These are phyloP conservation scores for Kluyveromyces siamensis DNA, from an alignment of 805 yeast genomes.

Conservation along the genomic window DNA sequence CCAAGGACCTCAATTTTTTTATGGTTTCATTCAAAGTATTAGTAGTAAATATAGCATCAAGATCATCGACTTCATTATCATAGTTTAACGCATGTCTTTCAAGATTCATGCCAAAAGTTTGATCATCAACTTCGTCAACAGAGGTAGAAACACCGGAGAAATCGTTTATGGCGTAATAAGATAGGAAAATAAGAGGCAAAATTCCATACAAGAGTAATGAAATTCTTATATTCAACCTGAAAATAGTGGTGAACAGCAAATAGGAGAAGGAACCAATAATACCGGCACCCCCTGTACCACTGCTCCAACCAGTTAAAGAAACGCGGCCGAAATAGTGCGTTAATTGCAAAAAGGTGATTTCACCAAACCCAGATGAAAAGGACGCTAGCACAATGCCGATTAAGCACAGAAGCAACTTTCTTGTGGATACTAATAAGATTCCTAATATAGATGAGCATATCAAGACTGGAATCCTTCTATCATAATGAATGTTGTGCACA, in stretches of 20 bases:
- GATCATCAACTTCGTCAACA: constrained; percentile 6
- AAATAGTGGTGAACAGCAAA: constrained; percentile 61
- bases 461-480: constrained; percentile 41
- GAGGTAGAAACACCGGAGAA: neutral
- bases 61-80: neutral
- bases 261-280: constrained; percentile 69
- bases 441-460: constrained; percentile 59
- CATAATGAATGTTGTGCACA: constrained; percentile 57
- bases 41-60: constrained; percentile 2
- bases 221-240: constrained; percentile 43
- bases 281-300: constrained; percentile 97
- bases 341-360: constrained; percentile 75
- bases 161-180: constrained; percentile 25
- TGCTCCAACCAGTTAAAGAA: constrained; percentile 80
- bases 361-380: constrained; percentile 82
- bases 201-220: constrained; percentile 51
- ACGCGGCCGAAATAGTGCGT: constrained; percentile 61
- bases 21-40: constrained; percentile 16
- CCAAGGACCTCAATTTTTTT: constrained; percentile 32
- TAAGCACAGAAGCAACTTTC: constrained; percentile 34
- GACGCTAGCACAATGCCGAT: constrained; percentile 76
- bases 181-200: constrained; percentile 44
- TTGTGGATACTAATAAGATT: constrained; percentile 51
- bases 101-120: constrained; percentile 2
- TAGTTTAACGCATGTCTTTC: neutral